Evolutionary conservation across 495 filamentous ascomycete genomes (phyloP).

Genomic region (Penicillium desertorum): DNA sequence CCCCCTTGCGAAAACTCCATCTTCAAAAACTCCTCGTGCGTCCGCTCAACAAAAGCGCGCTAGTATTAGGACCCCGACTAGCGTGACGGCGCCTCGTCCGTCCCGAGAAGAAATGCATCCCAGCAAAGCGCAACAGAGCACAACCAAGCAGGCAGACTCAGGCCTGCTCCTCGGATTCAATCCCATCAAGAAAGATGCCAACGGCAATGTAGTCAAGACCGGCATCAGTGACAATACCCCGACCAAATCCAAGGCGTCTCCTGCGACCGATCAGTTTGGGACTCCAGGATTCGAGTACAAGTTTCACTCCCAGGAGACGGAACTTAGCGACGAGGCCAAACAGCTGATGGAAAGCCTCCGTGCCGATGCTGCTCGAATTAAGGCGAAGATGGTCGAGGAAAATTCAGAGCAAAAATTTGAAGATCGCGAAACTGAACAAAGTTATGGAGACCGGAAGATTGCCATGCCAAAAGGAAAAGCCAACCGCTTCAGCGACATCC

Average conservation of each 20-base stretch:
- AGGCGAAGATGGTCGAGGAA: slow-evolving; percentile 59
- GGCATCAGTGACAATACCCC: slow-evolving; percentile 39
- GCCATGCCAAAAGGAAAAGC: slow-evolving; percentile 74
- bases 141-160: slow-evolving; percentile 64
- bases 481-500: slow-evolving; percentile 73
- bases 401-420: slow-evolving; percentile 45
- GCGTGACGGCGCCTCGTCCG: slow-evolving; percentile 40
- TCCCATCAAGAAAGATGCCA: slow-evolving; percentile 53
- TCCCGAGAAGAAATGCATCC: slow-evolving; percentile 74
- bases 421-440: slow-evolving; percentile 35
- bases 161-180: slow-evolving; percentile 67
- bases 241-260: slow-evolving; percentile 43
- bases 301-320: slow-evolving; percentile 55
- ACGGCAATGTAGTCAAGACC: slow-evolving; percentile 41
- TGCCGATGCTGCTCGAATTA: slow-evolving; percentile 65
- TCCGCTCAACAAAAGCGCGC: slow-evolving; percentile 15
- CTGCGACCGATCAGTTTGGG: slow-evolving; percentile 41
- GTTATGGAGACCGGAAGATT: slow-evolving; percentile 62
- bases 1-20: slow-evolving; percentile 22
- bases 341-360: slow-evolving; percentile 76
- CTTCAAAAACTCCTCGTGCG: slow-evolving; percentile 20
- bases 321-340: slow-evolving; percentile 72
- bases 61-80: slow-evolving; percentile 54
- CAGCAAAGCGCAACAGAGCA: slow-evolving; percentile 69
- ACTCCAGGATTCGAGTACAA: slow-evolving; percentile 75